Percentiles rank a stretch among this genome's conserved stretches.
phyloP scores from a whole-genome alignment of 441 rosid genomes.

The Populus hybrid region DNA sequence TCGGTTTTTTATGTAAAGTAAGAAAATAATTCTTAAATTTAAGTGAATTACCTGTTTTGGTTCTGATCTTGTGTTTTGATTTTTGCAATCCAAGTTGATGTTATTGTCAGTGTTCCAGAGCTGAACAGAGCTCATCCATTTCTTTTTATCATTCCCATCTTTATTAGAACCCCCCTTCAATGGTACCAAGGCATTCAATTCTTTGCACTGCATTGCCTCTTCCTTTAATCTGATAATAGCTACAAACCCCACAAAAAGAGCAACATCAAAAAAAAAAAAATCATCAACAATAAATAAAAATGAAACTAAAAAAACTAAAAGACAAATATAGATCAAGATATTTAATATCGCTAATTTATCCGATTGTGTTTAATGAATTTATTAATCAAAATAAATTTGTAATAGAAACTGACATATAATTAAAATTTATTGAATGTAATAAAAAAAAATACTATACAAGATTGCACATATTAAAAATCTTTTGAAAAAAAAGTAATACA shows the following conservation, averaged over 20 bases:
- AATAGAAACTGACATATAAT: too few species aligned
- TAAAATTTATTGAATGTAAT: too few species aligned
- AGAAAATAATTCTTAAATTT: too few species aligned
- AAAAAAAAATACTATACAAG: too few species aligned
- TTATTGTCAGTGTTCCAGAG: slow-evolving; percentile 47
- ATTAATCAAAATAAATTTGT: too few species aligned
- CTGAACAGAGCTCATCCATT: slow-evolving; percentile 75
- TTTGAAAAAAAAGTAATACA: too few species aligned
- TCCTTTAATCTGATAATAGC: slow-evolving; percentile 59
- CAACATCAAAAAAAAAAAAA: background rate
- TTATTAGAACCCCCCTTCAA: slow-evolving; percentile 28
- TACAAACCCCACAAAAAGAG: slow-evolving; percentile 28
- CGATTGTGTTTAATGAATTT: too few species aligned
- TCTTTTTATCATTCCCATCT: slow-evolving; percentile 44
- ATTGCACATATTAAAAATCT: too few species aligned
- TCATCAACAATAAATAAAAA: too few species aligned
- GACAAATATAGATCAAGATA: too few species aligned
- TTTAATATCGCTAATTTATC: too few species aligned
- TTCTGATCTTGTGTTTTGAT: slow-evolving; percentile 26
- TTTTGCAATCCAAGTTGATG: slow-evolving; percentile 16
- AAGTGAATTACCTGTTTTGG: slow-evolving; percentile 28
- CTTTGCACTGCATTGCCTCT: slow-evolving; percentile 43
- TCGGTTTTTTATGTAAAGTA: slow-evolving; percentile 17
- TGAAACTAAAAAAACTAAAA: too few species aligned
- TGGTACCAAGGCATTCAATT: slow-evolving; percentile 38